Percentiles rank a stretch among this genome's conserved stretches.
Conservation (phyloP, 129 eudicot species). For the Gnaphalium uliginosum region DNA sequence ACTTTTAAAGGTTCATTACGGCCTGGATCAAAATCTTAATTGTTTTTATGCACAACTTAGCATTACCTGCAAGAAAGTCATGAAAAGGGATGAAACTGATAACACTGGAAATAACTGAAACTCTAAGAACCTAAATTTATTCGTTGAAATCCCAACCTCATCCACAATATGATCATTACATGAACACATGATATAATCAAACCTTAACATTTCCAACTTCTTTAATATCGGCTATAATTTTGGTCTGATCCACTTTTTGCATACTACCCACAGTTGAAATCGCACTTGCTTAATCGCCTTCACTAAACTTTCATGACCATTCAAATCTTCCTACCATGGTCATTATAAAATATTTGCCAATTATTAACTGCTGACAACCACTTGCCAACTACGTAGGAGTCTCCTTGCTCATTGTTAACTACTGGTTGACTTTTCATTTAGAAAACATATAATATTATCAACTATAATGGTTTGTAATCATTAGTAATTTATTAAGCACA, state of each 20-base stretch:
- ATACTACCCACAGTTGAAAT: constrained; percentile 46
- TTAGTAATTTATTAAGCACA: constrained; percentile 15
- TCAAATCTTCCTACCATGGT: constrained; percentile 48
- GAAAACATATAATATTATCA: constrained; percentile 23
- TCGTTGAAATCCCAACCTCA: neutral
- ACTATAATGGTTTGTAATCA: constrained; percentile 30
- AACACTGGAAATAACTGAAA: neutral
- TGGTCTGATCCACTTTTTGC: constrained; percentile 48
- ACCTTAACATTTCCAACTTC: constrained; percentile 76
- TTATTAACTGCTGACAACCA: constrained; percentile 42
- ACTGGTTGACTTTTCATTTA: constrained; percentile 20
- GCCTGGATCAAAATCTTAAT: no score
- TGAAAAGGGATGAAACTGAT: no score
- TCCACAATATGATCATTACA: constrained; percentile 10
- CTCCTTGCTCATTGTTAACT: constrained; percentile 9
- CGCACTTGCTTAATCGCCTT: constrained; percentile 21
- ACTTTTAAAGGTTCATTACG: no score
- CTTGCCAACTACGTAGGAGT: constrained; percentile 49
- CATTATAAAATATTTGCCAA: constrained; percentile 12
- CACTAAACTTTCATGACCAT: constrained; percentile 62
- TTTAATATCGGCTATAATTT: constrained; percentile 63
- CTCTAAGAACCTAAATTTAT: constrained; percentile 19
- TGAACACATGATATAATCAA: neutral
- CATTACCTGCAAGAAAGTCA: no score
- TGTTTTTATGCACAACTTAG: no score